phyloP scores from a whole-genome alignment of 306 rosid species.

The Citrullus colocynthis region DNA sequence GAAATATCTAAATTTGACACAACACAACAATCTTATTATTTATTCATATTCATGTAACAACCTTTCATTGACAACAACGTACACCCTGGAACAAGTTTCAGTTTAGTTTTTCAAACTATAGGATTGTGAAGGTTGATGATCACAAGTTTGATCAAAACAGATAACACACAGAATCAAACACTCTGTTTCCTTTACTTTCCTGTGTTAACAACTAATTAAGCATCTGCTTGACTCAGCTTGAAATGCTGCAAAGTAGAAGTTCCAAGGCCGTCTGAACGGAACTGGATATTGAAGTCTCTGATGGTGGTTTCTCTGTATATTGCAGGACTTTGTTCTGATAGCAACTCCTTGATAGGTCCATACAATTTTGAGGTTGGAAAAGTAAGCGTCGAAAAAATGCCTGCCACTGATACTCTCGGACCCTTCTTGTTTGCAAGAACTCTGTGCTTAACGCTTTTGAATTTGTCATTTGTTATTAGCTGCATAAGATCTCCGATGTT shows the following conservation, averaged over 20 bases:
- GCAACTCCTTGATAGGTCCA: conserved; percentile 9
- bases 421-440: conserved; percentile 5
- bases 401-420: conserved; percentile 13
- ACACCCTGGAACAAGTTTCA: neutral
- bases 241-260: neutral
- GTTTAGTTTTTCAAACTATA: neutral
- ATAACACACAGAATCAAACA: neutral
- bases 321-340: conserved; percentile 5
- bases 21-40: neutral
- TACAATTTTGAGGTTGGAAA: neutral
- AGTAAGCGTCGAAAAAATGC: neutral
- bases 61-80: neutral
- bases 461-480: conserved; percentile 15
- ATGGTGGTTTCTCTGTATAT: conserved; percentile 3
- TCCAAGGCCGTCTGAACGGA: neutral
- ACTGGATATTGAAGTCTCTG: neutral
- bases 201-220: neutral
- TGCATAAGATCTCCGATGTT: conserved; percentile 25
- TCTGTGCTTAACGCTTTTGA: conserved; percentile 9
- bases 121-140: neutral
- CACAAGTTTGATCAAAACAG: neutral
- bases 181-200: neutral
- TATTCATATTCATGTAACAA: neutral
- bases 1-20: too few species aligned
- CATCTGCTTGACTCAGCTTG: neutral